These are phyloP conservation scores for Lactarius pseudohatsudake DNA, from an alignment of 768 basidiomycete genomes.

Conservation along the genomic window DNA sequence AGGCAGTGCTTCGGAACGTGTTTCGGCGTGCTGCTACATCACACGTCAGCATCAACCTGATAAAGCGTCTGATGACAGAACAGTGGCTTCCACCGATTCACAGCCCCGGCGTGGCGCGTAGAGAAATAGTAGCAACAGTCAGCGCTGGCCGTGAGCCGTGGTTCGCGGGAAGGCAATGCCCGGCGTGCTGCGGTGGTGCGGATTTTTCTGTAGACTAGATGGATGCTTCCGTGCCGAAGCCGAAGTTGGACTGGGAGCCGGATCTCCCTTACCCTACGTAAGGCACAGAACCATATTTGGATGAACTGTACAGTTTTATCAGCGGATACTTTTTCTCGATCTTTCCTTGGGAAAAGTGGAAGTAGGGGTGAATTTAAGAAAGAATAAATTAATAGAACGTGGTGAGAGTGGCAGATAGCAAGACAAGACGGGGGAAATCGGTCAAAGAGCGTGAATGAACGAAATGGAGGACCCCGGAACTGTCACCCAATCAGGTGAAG, in stretches of 20 bases:
- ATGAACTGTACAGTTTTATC: conserved; percentile 24
- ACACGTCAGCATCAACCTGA: not conserved
- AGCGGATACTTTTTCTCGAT: not conserved
- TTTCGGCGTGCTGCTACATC: conserved; percentile 19
- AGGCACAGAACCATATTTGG: conserved; percentile 21
- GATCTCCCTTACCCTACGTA: conserved; percentile 20
- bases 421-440: conserved; percentile 7
- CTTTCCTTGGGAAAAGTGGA: not conserved
- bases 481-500: conserved; percentile 18
- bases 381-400: conserved; percentile 1
- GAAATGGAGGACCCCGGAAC: conserved; percentile 27
- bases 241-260: conserved; percentile 11
- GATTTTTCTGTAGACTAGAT: not conserved
- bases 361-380: not conserved
- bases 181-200: not conserved
- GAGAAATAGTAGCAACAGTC: not conserved
- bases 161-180: conserved; percentile 6
- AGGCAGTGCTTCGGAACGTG: conserved; percentile 22
- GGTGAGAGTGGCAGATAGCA: not conserved
- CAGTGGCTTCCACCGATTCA: not conserved
- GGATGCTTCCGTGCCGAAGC: conserved; percentile 25
- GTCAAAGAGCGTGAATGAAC: conserved; percentile 9
- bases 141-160: conserved; percentile 1
- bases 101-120: not conserved
- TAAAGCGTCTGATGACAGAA: conserved; percentile 2